A percentile compares a stretch with the other conserved stretches of the same genome.
These are phyloP conservation scores for Galerina sulciceps DNA, from an alignment of 768 basidiomycete genomes.

Conservation along the genomic window DNA sequence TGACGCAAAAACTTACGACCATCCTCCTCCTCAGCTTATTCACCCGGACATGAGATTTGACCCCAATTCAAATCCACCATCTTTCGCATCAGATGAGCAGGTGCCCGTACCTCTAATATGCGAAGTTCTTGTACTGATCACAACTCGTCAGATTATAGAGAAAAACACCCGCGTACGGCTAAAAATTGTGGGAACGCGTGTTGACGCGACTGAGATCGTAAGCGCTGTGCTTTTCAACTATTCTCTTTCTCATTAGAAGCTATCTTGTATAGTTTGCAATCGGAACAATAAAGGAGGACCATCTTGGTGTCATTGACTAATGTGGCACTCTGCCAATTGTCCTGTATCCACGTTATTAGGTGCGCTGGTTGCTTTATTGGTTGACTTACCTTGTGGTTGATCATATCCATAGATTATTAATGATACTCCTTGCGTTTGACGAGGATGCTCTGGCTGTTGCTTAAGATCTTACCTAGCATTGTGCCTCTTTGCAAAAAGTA, in stretches of 20 bases:
- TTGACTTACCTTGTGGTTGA: too few species aligned
- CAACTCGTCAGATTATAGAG: slow-evolving; percentile 75
- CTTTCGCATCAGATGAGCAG: slow-evolving; percentile 90
- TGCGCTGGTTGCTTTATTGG: neutral
- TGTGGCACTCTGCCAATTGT: neutral
- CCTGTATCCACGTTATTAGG: neutral
- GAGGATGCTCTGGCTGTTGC: too few species aligned
- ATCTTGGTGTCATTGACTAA: slow-evolving; percentile 89
- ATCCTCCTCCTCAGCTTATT: slow-evolving; percentile 65
- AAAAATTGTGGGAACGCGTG: slow-evolving; percentile 97
- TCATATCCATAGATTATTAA: too few species aligned
- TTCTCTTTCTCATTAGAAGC: neutral
- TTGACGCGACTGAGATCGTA: slow-evolving; percentile 97
- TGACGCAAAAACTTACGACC: neutral
- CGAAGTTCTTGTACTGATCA: neutral
- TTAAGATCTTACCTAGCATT: too few species aligned
- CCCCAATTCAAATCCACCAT: slow-evolving; percentile 96
- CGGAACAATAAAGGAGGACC: slow-evolving; percentile 98
- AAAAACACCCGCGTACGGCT: slow-evolving; percentile 91
- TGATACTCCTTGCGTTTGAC: too few species aligned
- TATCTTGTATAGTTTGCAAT: slow-evolving; percentile 79
- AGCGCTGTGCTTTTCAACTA: slow-evolving; percentile 30
- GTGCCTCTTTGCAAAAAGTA: neutral
- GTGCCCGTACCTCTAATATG: slow-evolving; percentile 37
- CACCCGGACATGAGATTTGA: slow-evolving; percentile 95